Evolutionary conservation across 2,329 filamentous ascomycete genomes (phyloP), one percentile per base, ranked within the genome.

Genomic region (Apiospora koreana): DNA sequence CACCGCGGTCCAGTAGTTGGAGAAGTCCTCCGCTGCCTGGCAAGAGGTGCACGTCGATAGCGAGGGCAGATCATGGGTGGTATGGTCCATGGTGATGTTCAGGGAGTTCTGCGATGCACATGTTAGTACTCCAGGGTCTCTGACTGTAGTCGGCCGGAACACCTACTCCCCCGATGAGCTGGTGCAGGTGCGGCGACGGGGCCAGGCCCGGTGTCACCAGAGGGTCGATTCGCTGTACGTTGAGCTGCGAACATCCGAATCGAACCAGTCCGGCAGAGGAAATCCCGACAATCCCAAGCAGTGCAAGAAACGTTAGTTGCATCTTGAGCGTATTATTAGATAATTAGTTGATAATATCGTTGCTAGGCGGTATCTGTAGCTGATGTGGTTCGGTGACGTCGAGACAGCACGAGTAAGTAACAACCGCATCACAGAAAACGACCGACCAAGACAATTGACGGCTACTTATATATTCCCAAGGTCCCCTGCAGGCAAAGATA

Each of bases 1-100:
- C 68, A 77, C 79, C 0, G 77, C 75, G 10, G 78, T 79, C 77
- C 76, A 79, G 68, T 79, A 79, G 71, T 81, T 79, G 46, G 70
- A 76, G 69, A 77, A 73, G 71, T 80, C 79, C 64, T 81, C 78
- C 8, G 73, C 77, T 48, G 79, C 78, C 50, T 77, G 76, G 69
- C 80, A 81, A 2, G 73, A 80, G 9, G 80, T 82, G 69, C 73
- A 75, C 14, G 71, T 71, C 1, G 73, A 78, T n/a, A 65, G 68
- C 21, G 67, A 72, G 35, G 77, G 72, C 2, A 77, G 77, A 69
- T 79, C 77, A 48, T 75, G 64, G 69, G 69, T 72, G 18, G 31
- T 67, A 16, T 76, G 76, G 25, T 46, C n/a, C 66, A 68, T 68
- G 45, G 66, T 54, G 66, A 76, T 76, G 67, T 79, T 79, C 69